Evolutionary conservation across 108 stramenopile genomes (phyloP), one percentile per base, ranked within the genome.

Genomic region (Cyclostephanos invisitatus): DNA sequence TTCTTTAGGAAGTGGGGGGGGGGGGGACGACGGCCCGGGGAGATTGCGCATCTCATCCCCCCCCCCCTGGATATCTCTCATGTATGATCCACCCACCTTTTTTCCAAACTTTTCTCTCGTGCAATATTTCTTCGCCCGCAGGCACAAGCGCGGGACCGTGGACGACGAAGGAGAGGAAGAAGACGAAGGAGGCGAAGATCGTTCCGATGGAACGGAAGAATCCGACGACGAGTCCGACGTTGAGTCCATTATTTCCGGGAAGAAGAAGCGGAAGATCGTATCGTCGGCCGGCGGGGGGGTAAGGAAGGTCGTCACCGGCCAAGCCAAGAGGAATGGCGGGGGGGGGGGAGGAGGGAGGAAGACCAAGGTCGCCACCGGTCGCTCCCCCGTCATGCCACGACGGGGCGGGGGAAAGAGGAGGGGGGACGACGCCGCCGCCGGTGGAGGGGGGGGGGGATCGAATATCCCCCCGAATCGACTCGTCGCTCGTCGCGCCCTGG

Each of bases 361-460:
- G 74, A 24, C 74, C 82, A n/a, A 77, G 67, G 38, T 68, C 64
- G 28, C 55, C 66, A 40, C 67, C 58, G 50, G 66, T 67, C 59
- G 59, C 27, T 62, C 69, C 58, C 36, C 32, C 62, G 46, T 8
- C 40, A 7, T 11, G 5, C 40, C 3, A 11, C 40, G 53, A 68
- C 29, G 35, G 53, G 12, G 53, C 24, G 53, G 53, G 25, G 53
- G 48, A 5, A 46, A 32, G 22, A 18, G 25, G 58, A 51, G 14
- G 55, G 40, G 17, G 12, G 20, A 56, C 37, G 21, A n/a, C 29
- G 54, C 28, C 53, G 46, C 18, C 22, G 53, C 37, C 54, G 20
- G 40, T 36, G 11, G 62, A 47, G 27, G 50, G 61, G n/a, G 37
- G 21, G 60, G 61, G 37, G 18, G 61, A 62, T 20, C 49, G 44